Percentiles rank a stretch among this genome's conserved stretches.
phyloP scores from a whole-genome alignment of 208 protist genomes.

The Naegleria gruberi region DNA sequence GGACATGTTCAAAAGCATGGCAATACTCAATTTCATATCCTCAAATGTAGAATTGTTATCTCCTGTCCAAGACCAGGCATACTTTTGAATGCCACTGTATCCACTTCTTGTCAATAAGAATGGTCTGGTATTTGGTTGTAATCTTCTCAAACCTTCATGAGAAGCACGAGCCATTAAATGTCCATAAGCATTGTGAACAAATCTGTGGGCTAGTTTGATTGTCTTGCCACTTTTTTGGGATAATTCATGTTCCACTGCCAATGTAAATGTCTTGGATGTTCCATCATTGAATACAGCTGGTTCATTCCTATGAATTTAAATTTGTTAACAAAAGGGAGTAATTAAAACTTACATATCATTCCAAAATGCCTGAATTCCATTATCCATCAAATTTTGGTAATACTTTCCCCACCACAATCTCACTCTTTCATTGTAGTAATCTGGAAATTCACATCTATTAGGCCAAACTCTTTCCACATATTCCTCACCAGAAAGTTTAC shows the following conservation, averaged over 20 bases:
- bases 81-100: slow-evolving; percentile 41
- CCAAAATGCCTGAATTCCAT: slow-evolving; percentile 41
- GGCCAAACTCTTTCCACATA: slow-evolving; percentile 47
- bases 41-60: slow-evolving; percentile 50
- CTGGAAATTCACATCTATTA: slow-evolving; percentile 47
- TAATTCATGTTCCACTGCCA: slow-evolving; percentile 1
- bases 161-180: slow-evolving; percentile 35
- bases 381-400: slow-evolving; percentile 47
- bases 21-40: slow-evolving; percentile 43
- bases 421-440: slow-evolving; percentile 48
- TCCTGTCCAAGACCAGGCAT: slow-evolving; percentile 65
- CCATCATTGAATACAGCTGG: not conserved
- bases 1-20: slow-evolving; percentile 60
- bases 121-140: not conserved
- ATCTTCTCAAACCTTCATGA: not conserved
- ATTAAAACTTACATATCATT: not conserved
- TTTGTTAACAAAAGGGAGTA: no score
- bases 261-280: not conserved
- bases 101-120: slow-evolving; percentile 42
- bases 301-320: not conserved
- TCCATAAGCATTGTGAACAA: slow-evolving; percentile 63
- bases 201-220: slow-evolving; percentile 33
- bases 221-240: slow-evolving; percentile 40
- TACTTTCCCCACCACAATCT: slow-evolving; percentile 44
- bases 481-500: slow-evolving; percentile 16